A percentile compares a stretch with the other conserved stretches of the same genome.
phyloP scores from a whole-genome alignment of 148 eudicot species.

The Amaranthus cruentus region DNA sequence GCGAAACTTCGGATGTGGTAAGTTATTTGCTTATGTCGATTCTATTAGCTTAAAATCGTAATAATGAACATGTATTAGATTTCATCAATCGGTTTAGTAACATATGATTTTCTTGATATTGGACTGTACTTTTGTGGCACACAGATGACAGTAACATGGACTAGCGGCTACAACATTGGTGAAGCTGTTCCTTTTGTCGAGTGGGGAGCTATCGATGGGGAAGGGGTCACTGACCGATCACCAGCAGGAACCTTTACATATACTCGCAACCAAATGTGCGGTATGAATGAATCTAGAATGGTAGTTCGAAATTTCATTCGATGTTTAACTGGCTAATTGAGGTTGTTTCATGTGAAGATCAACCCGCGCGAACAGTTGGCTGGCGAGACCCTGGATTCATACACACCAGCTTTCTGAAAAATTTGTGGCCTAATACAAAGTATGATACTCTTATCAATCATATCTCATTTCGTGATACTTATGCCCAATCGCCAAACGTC shows the following conservation, averaged over 20 bases:
- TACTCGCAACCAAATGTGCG: slow-evolving; percentile 30
- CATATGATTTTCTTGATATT: too few species aligned
- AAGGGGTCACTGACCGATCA: slow-evolving; percentile 6
- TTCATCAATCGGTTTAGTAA: too few species aligned
- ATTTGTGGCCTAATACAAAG: slow-evolving; percentile 58
- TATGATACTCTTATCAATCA: slow-evolving; percentile 16
- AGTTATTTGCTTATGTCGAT: neutral
- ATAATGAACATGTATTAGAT: too few species aligned
- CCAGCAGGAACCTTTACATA: slow-evolving; percentile 34
- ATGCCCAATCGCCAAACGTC: neutral
- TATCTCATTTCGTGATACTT: neutral
- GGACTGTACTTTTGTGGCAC: neutral
- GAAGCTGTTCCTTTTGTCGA: slow-evolving; percentile 31
- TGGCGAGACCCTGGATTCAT: slow-evolving; percentile 73
- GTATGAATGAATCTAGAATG: slow-evolving; percentile 8
- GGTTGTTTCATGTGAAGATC: slow-evolving; percentile 23
- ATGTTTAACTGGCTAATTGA: neutral
- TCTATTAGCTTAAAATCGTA: too few species aligned
- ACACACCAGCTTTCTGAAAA: slow-evolving; percentile 54
- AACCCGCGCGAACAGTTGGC: slow-evolving; percentile 66
- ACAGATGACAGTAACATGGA: slow-evolving; percentile 38
- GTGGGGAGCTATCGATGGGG: slow-evolving; percentile 19
- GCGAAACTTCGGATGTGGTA: slow-evolving; percentile 31
- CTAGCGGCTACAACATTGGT: slow-evolving; percentile 30
- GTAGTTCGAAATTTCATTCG: neutral